phyloP scores from a whole-genome alignment of 352 stramenopile species.

The Phytophthora palmivora region DNA sequence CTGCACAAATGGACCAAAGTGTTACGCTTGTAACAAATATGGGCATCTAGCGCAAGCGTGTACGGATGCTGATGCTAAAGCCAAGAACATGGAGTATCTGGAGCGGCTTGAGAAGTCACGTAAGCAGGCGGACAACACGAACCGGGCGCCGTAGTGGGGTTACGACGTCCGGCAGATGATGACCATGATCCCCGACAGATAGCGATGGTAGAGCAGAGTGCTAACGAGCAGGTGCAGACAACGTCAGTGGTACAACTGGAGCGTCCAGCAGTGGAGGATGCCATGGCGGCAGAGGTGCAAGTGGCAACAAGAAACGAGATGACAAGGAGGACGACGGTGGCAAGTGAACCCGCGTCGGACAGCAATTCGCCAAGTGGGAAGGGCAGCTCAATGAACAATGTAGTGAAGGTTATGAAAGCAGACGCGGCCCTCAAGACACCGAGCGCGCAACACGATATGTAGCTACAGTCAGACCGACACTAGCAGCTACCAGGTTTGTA shows the following conservation, averaged over 20 bases:
- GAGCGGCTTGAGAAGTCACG: background rate
- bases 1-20: background rate
- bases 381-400: too few species aligned
- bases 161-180: background rate
- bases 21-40: background rate
- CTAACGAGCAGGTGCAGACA: too few species aligned
- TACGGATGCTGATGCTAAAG: background rate
- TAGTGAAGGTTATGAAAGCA: background rate
- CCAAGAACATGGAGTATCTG: constrained; percentile 7
- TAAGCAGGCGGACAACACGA: background rate
- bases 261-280: too few species aligned
- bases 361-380: too few species aligned
- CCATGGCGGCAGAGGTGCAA: too few species aligned
- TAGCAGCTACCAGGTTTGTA: background rate
- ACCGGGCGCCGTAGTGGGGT: background rate
- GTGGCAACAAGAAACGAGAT: too few species aligned
- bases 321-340: too few species aligned
- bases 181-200: background rate
- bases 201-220: background rate
- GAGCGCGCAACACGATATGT: background rate
- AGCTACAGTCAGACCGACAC: background rate
- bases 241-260: too few species aligned
- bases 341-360: too few species aligned
- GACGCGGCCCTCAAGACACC: background rate
- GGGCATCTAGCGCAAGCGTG: background rate